Conservation (phyloP, 78 protist genomes). For the Polysphondylium violaceum region DNA sequence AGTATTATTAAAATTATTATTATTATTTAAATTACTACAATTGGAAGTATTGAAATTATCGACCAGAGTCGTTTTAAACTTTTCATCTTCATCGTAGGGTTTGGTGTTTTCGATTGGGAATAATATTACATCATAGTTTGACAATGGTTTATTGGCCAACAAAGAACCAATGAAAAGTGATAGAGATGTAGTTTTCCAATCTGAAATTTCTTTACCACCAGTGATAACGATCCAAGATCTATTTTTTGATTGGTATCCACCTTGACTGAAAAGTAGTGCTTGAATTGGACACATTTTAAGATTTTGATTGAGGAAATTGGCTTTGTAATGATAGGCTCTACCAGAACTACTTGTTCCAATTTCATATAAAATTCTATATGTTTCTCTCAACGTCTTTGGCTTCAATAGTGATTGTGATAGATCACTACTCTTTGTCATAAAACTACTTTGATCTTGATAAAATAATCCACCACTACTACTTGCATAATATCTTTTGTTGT, state of each 20-base stretch:
- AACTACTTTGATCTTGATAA: background rate
- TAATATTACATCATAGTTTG: slow-evolving; percentile 29
- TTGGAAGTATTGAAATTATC: too few relatives aligned
- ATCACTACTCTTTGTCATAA: slow-evolving; percentile 17
- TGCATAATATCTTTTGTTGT: background rate
- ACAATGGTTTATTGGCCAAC: slow-evolving; percentile 24
- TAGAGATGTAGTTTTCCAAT: slow-evolving; percentile 19
- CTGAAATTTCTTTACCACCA: slow-evolving; percentile 14
- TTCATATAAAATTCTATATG: background rate
- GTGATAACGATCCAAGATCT: slow-evolving; percentile 33
- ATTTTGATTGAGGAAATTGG: slow-evolving; percentile 27
- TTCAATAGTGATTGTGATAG: slow-evolving; percentile 5
- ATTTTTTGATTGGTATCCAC: background rate
- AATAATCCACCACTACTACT: background rate
- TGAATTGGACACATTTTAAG: slow-evolving; percentile 19
- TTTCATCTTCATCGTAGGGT: too few relatives aligned
- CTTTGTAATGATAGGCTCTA: background rate
- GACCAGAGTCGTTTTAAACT: too few relatives aligned
- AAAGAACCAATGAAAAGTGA: slow-evolving; percentile 19
- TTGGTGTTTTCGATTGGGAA: slow-evolving; percentile 57
- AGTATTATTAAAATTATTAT: too few relatives aligned
- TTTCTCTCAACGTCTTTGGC: slow-evolving; percentile 11
- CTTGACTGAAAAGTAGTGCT: slow-evolving; percentile 32
- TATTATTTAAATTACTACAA: too few relatives aligned
- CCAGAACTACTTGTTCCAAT: too few relatives aligned